These are phyloP conservation scores for Hypomyces rosellus DNA, from an alignment of 2,329 filamentous ascomycete genomes.

Conservation along the genomic window DNA sequence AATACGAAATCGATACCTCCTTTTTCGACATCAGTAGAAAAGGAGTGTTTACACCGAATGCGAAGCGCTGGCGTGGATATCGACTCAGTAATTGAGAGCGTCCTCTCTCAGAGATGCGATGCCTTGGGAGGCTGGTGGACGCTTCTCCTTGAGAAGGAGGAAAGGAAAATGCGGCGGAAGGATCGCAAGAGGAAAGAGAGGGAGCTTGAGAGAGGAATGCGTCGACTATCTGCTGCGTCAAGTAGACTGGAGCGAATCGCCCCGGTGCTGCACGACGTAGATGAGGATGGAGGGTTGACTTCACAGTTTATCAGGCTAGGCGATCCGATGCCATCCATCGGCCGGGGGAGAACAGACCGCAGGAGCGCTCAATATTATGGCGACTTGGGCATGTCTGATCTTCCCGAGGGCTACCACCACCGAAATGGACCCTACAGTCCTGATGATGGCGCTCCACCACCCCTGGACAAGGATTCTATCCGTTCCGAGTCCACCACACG, in stretches of 20 bases:
- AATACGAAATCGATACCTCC: constrained; percentile 73
- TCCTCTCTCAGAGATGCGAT: constrained; percentile 84
- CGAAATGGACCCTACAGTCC: constrained; percentile 26
- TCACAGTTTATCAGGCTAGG: constrained; percentile 37
- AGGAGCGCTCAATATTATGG: constrained; percentile 59
- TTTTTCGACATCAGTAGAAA: constrained; percentile 81
- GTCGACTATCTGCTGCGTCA: constrained; percentile 82
- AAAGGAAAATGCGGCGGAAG: constrained; percentile 72
- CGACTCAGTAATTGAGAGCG: constrained; percentile 89
- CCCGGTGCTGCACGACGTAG: constrained; percentile 68
- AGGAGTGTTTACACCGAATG: constrained; percentile 88
- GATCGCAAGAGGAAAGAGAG: constrained; percentile 81
- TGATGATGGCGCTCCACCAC: constrained; percentile 55
- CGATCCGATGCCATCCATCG: constrained; percentile 48
- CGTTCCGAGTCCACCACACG: constrained; percentile 72
- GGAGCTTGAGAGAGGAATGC: constrained; percentile 73
- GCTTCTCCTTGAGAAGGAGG: constrained; percentile 86
- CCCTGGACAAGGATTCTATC: constrained; percentile 72
- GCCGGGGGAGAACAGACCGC: constrained; percentile 71
- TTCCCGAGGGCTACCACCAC: constrained; percentile 61
- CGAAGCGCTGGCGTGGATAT: constrained; percentile 89
- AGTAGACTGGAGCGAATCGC: constrained; percentile 78
- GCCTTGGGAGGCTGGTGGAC: constrained; percentile 94
- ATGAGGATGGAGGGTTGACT: constrained; percentile 61
- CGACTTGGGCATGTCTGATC: constrained; percentile 62